phyloP scores from a whole-genome alignment of 1,284 basidiomycete species.

The Cerioporus squamosus region DNA sequence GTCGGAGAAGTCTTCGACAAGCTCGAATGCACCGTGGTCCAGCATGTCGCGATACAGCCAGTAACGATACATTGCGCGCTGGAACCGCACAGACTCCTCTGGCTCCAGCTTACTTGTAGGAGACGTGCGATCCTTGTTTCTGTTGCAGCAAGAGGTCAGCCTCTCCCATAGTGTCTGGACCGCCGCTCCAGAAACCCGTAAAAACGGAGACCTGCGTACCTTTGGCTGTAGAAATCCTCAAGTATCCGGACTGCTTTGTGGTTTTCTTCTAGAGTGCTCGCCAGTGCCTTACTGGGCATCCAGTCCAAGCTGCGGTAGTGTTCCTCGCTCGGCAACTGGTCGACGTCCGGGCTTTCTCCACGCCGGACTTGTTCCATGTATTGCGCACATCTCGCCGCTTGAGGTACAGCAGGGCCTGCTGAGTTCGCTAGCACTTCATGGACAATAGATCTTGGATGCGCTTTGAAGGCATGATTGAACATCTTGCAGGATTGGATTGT shows the following conservation, averaged over 20 bases:
- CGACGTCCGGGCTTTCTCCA: background rate
- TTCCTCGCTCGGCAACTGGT: constrained; percentile 3
- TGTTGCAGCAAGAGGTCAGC: constrained; percentile 2
- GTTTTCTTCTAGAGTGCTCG: constrained; percentile 18
- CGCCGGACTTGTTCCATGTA: background rate
- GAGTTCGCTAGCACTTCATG: constrained; percentile 39
- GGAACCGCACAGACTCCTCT: constrained; percentile 36
- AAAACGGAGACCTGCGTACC: constrained; percentile 26
- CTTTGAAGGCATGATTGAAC: constrained; percentile 37
- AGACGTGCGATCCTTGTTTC: constrained; percentile 38
- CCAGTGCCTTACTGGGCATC: constrained; percentile 1
- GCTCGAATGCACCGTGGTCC: background rate
- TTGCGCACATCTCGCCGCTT: constrained; percentile 36
- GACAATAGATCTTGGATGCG: constrained; percentile 37
- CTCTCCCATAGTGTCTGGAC: background rate
- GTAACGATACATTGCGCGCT: constrained; percentile 37
- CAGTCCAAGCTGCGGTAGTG: background rate
- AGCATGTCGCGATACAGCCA: constrained; percentile 28
- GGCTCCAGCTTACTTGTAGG: constrained; percentile 28
- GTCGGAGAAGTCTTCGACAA: constrained; percentile 12
- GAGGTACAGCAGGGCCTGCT: constrained; percentile 36
- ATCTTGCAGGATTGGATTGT: constrained; percentile 36
- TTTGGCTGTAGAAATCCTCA: constrained; percentile 42
- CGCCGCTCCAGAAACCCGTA: background rate
- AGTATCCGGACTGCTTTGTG: constrained; percentile 28